Conservation (phyloP, 768 basidiomycete species). For the Guyanaporus albipodus region DNA sequence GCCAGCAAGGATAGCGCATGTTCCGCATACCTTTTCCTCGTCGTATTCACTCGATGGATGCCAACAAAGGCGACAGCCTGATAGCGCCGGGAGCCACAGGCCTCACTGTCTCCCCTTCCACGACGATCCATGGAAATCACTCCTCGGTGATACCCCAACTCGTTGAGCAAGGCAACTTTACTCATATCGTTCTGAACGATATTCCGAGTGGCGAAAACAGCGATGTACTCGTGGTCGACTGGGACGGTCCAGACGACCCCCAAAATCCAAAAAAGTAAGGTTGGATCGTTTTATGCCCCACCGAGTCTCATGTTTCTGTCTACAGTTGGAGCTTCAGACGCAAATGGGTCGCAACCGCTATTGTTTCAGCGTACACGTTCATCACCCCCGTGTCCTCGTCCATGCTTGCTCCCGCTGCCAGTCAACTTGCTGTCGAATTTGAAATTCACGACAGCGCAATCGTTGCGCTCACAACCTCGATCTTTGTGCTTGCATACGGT, state of each 20-base stretch:
- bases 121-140: too few species aligned
- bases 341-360: slow-evolving; percentile 64
- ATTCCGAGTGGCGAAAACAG: background rate
- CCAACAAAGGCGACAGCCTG: too few species aligned
- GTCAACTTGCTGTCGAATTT: slow-evolving; percentile 49
- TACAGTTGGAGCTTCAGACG: slow-evolving; percentile 51
- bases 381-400: slow-evolving; percentile 68
- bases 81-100: too few species aligned
- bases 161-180: too few species aligned
- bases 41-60: too few species aligned
- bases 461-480: slow-evolving; percentile 56
- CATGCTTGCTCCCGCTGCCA: slow-evolving; percentile 65
- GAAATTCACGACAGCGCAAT: slow-evolving; percentile 47
- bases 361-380: slow-evolving; percentile 66
- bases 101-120: too few species aligned
- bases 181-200: too few species aligned
- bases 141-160: too few species aligned
- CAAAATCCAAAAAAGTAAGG: slow-evolving; percentile 56
- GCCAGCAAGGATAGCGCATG: too few species aligned
- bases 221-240: slow-evolving; percentile 42
- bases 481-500: slow-evolving; percentile 62
- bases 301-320: background rate
- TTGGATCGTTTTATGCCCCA: background rate
- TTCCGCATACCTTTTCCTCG: too few species aligned
- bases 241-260: slow-evolving; percentile 61